Percentiles rank a stretch among this genome's conserved stretches.
Conservation (phyloP, 2,329 filamentous ascomycete genomes). For the Dryadomyces quercus-mongolicae region DNA sequence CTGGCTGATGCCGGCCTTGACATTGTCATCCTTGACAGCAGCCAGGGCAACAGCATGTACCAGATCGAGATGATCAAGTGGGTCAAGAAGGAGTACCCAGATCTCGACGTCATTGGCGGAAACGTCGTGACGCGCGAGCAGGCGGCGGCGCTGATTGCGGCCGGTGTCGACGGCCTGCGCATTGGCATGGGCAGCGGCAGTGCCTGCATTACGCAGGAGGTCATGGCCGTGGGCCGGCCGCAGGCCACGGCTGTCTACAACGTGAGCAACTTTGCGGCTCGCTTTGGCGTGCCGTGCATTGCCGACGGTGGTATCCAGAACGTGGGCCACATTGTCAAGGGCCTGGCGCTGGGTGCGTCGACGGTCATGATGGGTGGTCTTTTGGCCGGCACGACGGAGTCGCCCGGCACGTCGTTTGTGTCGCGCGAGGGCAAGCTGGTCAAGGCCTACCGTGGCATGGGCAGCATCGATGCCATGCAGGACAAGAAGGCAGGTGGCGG, state of each 20-base stretch:
- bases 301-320: conserved; percentile 98
- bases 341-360: conserved; percentile 82
- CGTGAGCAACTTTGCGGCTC: conserved; percentile 78
- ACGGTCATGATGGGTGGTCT: conserved; percentile 99
- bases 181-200: conserved; percentile 98
- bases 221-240: conserved; percentile 96
- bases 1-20: conserved; percentile 92
- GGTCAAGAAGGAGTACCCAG: conserved; percentile 76
- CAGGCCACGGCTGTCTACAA: conserved; percentile 89
- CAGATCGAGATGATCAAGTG: conserved; percentile 98
- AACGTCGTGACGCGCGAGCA: conserved; percentile 98
- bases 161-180: conserved; percentile 88
- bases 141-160: conserved; percentile 81
- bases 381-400: conserved; percentile 92
- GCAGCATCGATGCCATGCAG: conserved; percentile 97
- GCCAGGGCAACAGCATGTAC: conserved; percentile 97
- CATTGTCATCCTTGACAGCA: conserved; percentile 89
- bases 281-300: conserved; percentile 94
- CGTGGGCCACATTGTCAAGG: conserved; percentile 98
- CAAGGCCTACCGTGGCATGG: conserved; percentile 99
- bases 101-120: conserved; percentile 89
- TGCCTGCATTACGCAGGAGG: conserved; percentile 97
- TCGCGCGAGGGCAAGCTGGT: conserved; percentile 94
- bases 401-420: conserved; percentile 91
- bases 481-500: conserved; percentile 86